These are phyloP conservation scores for Aspergillus diversus DNA, from an alignment of 495 filamentous ascomycete species.

Conservation along the genomic window DNA sequence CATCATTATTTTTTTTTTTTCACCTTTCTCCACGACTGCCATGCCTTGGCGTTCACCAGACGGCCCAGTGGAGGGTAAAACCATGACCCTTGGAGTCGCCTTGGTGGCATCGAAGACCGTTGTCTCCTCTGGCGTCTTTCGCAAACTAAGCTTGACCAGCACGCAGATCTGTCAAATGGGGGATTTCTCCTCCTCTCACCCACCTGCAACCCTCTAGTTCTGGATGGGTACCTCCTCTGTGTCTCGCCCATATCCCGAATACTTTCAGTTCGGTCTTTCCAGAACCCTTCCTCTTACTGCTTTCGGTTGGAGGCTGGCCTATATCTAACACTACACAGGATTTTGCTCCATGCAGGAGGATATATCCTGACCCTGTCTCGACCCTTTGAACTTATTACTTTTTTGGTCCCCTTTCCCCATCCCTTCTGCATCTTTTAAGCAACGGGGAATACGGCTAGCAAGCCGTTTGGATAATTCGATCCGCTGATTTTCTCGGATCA, in stretches of 20 bases:
- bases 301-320: slow-evolving; percentile 13
- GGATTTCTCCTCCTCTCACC: slow-evolving; percentile 26
- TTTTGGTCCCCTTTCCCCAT: slow-evolving; percentile 2
- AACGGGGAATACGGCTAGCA: slow-evolving; percentile 20
- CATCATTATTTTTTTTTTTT: slow-evolving; percentile 6
- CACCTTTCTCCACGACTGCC: slow-evolving; percentile 25
- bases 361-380: slow-evolving; percentile 19
- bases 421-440: slow-evolving; percentile 18
- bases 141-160: slow-evolving; percentile 35
- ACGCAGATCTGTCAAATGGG: slow-evolving; percentile 34
- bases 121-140: slow-evolving; percentile 21
- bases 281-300: slow-evolving; percentile 27
- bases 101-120: slow-evolving; percentile 22
- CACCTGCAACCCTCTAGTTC: slow-evolving; percentile 29
- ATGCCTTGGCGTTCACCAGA: slow-evolving; percentile 32
- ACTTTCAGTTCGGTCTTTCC: slow-evolving; percentile 24
- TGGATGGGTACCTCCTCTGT: slow-evolving; percentile 25
- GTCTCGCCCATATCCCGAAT: slow-evolving; percentile 24
- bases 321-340: slow-evolving; percentile 18
- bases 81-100: slow-evolving; percentile 14
- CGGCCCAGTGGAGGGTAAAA: slow-evolving; percentile 25
- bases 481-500: slow-evolving; percentile 14
- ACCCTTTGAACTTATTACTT: slow-evolving; percentile 14
- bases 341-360: slow-evolving; percentile 17
- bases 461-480: slow-evolving; percentile 22